These are phyloP conservation scores for Hortiboletus campestris DNA, from an alignment of 768 basidiomycete genomes.

Conservation along the genomic window DNA sequence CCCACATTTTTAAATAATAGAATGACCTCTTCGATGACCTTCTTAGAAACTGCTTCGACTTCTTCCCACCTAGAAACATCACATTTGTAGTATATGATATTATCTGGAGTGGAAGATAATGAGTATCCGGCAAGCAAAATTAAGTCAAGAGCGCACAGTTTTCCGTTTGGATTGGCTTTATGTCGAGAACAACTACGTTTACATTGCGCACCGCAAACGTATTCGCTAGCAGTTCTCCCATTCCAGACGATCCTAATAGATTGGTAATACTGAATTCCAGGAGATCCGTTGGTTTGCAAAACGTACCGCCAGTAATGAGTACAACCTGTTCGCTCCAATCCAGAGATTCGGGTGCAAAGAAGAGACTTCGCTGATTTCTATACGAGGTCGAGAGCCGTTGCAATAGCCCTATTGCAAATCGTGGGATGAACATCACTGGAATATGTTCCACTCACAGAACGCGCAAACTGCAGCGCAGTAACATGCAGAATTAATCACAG, in stretches of 20 bases:
- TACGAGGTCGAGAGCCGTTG: slow-evolving; percentile 73
- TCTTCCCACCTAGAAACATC: slow-evolving; percentile 89
- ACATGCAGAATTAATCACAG: slow-evolving; percentile 47
- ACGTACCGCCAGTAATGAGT: slow-evolving; percentile 84
- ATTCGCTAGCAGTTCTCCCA: slow-evolving; percentile 86
- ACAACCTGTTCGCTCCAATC: slow-evolving; percentile 92
- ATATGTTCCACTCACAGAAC: slow-evolving; percentile 56
- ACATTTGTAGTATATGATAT: slow-evolving; percentile 84
- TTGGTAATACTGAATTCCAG: not conserved
- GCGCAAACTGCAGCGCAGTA: slow-evolving; percentile 60
- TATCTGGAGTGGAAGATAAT: slow-evolving; percentile 45
- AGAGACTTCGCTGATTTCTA: slow-evolving; percentile 66
- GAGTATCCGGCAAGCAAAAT: not conserved
- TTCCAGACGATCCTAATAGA: slow-evolving; percentile 73
- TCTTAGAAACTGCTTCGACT: slow-evolving; percentile 71
- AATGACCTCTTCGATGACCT: slow-evolving; percentile 73
- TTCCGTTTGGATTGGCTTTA: slow-evolving; percentile 73
- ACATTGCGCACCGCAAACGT: slow-evolving; percentile 82
- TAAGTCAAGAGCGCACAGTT: slow-evolving; percentile 51
- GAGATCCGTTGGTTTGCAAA: not conserved
- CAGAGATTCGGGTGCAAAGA: slow-evolving; percentile 58
- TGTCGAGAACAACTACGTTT: slow-evolving; percentile 81
- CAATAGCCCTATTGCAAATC: slow-evolving; percentile 50
- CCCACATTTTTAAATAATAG: not conserved
- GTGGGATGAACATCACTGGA: not conserved